phyloP scores from a whole-genome alignment of 176 grass and related monocot species.

The Musa acuminata region DNA sequence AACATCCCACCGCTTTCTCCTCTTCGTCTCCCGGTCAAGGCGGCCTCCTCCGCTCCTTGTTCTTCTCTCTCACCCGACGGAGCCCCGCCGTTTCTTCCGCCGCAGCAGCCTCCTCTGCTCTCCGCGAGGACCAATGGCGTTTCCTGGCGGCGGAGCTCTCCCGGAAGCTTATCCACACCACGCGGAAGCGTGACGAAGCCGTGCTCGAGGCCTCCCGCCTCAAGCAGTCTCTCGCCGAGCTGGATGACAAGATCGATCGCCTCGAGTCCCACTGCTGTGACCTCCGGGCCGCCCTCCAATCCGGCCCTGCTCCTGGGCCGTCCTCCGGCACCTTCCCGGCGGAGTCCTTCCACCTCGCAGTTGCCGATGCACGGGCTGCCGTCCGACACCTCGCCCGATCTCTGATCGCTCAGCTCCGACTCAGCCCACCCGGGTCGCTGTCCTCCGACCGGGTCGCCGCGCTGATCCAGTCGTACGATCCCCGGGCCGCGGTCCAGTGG shows the following conservation, averaged over 20 bases:
- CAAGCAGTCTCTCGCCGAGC: slow-evolving; percentile 62
- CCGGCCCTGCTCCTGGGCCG: background rate
- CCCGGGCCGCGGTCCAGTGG: background rate
- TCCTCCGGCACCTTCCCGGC: slow-evolving; percentile 20
- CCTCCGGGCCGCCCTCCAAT: slow-evolving; percentile 14
- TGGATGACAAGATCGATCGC: slow-evolving; percentile 57
- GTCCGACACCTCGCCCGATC: slow-evolving; percentile 60
- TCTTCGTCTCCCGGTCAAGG: slow-evolving; percentile 36
- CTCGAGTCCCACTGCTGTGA: slow-evolving; percentile 45
- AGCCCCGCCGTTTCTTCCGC: slow-evolving; percentile 43
- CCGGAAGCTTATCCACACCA: slow-evolving; percentile 54
- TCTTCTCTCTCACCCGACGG: slow-evolving; percentile 30
- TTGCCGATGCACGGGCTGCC: slow-evolving; percentile 48
- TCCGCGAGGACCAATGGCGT: slow-evolving; percentile 56
- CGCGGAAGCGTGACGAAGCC: slow-evolving; percentile 73
- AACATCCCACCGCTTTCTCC: slow-evolving; percentile 30
- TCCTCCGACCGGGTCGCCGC: background rate
- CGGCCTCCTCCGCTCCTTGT: slow-evolving; percentile 57
- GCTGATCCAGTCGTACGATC: slow-evolving; percentile 6
- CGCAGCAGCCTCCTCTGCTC: slow-evolving; percentile 16
- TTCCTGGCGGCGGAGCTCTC: slow-evolving; percentile 58
- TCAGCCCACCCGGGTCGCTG: background rate
- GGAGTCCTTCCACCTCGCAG: slow-evolving; percentile 41
- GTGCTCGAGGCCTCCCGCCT: slow-evolving; percentile 62
- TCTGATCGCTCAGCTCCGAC: slow-evolving; percentile 50